Percentiles rank a stretch among this genome's conserved stretches.
Conservation (phyloP, 306 rosid species). For the Dalbergia oliveri region DNA sequence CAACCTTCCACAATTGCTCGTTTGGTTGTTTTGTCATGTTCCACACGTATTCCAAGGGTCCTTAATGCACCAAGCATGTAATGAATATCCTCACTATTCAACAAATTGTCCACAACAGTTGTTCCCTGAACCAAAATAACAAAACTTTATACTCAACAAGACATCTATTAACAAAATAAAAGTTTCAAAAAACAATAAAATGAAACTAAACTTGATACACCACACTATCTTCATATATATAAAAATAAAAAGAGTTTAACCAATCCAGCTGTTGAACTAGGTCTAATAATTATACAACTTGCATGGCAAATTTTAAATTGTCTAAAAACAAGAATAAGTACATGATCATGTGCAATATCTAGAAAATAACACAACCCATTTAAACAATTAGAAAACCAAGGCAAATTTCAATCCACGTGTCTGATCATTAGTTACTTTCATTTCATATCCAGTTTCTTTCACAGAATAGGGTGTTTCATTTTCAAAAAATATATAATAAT, state of each 20-base stretch:
- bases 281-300: not conserved
- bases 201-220: conserved; percentile 24
- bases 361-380: conserved; percentile 11
- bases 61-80: conserved; percentile 94
- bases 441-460: not conserved
- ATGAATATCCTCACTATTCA: conserved; percentile 89
- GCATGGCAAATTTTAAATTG: not conserved
- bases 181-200: conserved; percentile 1
- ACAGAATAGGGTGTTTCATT: conserved; percentile 1
- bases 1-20: conserved; percentile 91
- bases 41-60: conserved; percentile 83
- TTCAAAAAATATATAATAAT: conserved; percentile 2
- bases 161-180: conserved; percentile 15
- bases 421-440: conserved; percentile 26
- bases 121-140: conserved; percentile 71
- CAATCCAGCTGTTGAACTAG: not conserved
- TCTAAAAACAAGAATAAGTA: not conserved
- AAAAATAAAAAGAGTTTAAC: not conserved
- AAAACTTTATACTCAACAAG: conserved; percentile 10
- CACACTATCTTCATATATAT: not conserved
- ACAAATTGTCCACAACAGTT: conserved; percentile 94
- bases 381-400: conserved; percentile 1
- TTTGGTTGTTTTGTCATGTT: conserved; percentile 75
- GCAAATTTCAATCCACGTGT: conserved; percentile 28
- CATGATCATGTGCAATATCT: not conserved